phyloP scores from a whole-genome alignment of 257 asterid species.

The Fraxinus excelsior region DNA sequence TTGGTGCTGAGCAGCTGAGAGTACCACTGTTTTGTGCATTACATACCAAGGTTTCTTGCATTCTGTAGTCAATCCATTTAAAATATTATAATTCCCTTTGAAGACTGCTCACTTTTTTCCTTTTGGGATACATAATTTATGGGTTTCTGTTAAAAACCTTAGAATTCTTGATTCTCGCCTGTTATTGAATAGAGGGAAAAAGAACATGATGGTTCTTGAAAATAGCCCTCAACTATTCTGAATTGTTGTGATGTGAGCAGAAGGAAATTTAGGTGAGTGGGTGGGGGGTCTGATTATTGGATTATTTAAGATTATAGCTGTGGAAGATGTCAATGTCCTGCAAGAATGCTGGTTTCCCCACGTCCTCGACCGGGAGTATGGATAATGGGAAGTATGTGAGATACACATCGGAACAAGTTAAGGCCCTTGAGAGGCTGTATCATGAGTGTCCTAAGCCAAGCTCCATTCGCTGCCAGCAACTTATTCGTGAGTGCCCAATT shows the following conservation, averaged over 20 bases:
- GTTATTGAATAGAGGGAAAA: background rate
- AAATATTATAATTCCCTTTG: background rate
- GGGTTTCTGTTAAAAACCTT: slow-evolving; percentile 15
- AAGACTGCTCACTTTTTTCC: background rate
- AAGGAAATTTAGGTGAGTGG: background rate
- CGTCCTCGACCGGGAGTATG: slow-evolving; percentile 31
- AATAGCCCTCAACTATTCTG: slow-evolving; percentile 8
- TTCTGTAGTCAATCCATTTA: slow-evolving; percentile 19
- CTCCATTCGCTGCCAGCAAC: slow-evolving; percentile 86
- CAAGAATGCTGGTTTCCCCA: slow-evolving; percentile 55
- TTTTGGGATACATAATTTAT: background rate
- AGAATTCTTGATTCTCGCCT: too few relatives aligned
- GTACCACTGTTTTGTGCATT: slow-evolving; percentile 31
- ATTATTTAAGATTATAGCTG: slow-evolving; percentile 18
- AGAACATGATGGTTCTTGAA: slow-evolving; percentile 1
- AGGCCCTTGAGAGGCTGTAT: slow-evolving; percentile 87
- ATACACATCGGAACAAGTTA: slow-evolving; percentile 86
- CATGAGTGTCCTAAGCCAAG: slow-evolving; percentile 91
- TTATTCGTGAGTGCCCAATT: slow-evolving; percentile 81
- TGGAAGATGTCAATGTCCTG: slow-evolving; percentile 60
- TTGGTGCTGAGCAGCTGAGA: slow-evolving; percentile 20
- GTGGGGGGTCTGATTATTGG: background rate
- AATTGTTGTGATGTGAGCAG: slow-evolving; percentile 2
- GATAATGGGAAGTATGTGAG: slow-evolving; percentile 84
- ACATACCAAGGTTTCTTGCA: slow-evolving; percentile 33